phyloP scores from a whole-genome alignment of 805 yeast genomes.

The Metschnikowia amazonensis region DNA sequence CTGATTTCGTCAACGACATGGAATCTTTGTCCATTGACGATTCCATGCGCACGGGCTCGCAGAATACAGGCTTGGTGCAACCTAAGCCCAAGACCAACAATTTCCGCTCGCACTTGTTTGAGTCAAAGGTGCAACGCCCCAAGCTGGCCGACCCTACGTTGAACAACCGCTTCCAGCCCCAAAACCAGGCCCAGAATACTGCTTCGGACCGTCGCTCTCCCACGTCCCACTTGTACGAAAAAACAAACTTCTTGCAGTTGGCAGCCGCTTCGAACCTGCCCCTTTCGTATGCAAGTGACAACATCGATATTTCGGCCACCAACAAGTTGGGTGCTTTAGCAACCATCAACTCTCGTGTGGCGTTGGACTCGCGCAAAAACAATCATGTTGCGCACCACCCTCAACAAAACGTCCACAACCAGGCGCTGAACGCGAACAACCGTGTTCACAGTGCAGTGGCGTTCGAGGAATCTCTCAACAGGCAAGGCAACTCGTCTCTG shows the following conservation, averaged over 20 bases:
- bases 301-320: conserved; percentile 36
- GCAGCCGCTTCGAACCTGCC: conserved; percentile 24
- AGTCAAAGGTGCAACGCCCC: conserved; percentile 19
- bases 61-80: conserved; percentile 11
- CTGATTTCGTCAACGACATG: conserved; percentile 14
- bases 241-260: conserved; percentile 40
- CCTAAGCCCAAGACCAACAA: conserved; percentile 18
- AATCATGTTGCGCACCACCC: conserved; percentile 4
- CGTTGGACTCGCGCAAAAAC: conserved; percentile 39
- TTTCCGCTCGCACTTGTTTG: conserved; percentile 18
- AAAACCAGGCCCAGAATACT: background rate
- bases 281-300: conserved; percentile 14
- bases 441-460: conserved; percentile 8
- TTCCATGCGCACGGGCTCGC: conserved; percentile 2
- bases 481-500: conserved; percentile 35
- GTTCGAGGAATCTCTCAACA: conserved; percentile 35
- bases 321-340: conserved; percentile 63
- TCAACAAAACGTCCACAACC: conserved; percentile 1
- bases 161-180: conserved; percentile 11
- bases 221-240: conserved; percentile 40
- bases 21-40: conserved; percentile 14
- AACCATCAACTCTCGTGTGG: conserved; percentile 57
- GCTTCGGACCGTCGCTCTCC: conserved; percentile 36
- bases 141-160: conserved; percentile 20
- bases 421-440: conserved; percentile 2